phyloP scores from a whole-genome alignment of 2,329 filamentous ascomycete species.

The Coleophoma crateriformis region DNA sequence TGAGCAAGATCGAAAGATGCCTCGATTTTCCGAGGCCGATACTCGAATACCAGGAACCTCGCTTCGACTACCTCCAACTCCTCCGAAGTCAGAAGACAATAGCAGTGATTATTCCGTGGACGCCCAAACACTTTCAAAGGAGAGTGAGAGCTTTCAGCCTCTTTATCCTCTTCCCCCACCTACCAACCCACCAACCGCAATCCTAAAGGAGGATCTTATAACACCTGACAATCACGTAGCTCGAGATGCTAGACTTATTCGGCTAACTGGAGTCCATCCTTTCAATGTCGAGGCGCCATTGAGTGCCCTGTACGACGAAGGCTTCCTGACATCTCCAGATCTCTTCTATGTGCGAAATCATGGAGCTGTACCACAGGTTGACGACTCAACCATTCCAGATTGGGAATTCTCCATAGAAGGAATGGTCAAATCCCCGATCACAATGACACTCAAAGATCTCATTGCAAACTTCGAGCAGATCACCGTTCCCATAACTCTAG shows the following conservation, averaged over 20 bases:
- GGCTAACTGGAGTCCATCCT: constrained; percentile 82
- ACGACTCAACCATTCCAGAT: constrained; percentile 64
- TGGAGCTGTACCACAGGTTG: constrained; percentile 72
- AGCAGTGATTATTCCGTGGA: constrained; percentile 15
- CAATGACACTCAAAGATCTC: constrained; percentile 66
- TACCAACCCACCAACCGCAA: constrained; percentile 46
- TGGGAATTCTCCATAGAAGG: constrained; percentile 86
- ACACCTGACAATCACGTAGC: constrained; percentile 81
- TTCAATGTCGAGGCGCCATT: constrained; percentile 88
- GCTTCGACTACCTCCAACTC: constrained; percentile 18
- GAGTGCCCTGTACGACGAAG: constrained; percentile 68
- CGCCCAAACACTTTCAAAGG: constrained; percentile 11
- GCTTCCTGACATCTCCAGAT: constrained; percentile 82
- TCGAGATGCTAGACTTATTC: constrained; percentile 74
- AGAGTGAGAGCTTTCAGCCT: constrained; percentile 7
- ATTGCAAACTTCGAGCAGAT: constrained; percentile 71
- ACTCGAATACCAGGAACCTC: neutral
- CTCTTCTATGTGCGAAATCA: constrained; percentile 92
- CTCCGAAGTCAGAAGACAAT: constrained; percentile 21
- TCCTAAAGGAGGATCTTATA: constrained; percentile 71
- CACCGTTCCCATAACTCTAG: constrained; percentile 81
- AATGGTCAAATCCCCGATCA: constrained; percentile 72
- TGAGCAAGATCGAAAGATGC: neutral
- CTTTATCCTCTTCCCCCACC: constrained; percentile 60
- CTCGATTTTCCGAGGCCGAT: constrained; percentile 3